Conservation (phyloP, 2,329 filamentous ascomycete species). For the Trichoderma sp. region DNA sequence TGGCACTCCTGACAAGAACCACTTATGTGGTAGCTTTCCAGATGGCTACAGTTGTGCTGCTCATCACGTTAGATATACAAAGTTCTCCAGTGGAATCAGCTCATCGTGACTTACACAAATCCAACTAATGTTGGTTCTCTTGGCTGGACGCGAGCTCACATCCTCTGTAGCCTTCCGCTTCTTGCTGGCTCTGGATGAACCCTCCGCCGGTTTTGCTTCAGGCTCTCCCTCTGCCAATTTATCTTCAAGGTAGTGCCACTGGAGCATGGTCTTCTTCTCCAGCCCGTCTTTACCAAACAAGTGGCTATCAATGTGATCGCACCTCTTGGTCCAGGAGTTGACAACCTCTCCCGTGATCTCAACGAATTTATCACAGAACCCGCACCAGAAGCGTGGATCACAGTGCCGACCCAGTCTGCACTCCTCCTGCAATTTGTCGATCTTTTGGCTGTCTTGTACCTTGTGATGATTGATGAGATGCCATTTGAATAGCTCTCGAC, state of each 20-base stretch:
- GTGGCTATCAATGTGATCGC: constrained; percentile 74
- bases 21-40: background rate
- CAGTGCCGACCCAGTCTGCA: constrained; percentile 64
- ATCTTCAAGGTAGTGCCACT: constrained; percentile 52
- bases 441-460: constrained; percentile 24
- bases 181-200: background rate
- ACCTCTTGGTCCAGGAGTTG: constrained; percentile 57
- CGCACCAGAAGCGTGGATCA: constrained; percentile 77
- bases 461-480: constrained; percentile 59
- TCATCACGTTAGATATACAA: background rate
- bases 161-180: constrained; percentile 12
- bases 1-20: constrained; percentile 16
- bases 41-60: constrained; percentile 26
- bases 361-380: constrained; percentile 67
- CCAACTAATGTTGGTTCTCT: background rate
- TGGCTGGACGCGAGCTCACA: background rate
- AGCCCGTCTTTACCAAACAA: constrained; percentile 52
- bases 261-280: constrained; percentile 45
- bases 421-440: constrained; percentile 47
- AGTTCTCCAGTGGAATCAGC: background rate
- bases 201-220: background rate
- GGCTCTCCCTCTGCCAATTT: background rate
- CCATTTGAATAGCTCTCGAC: constrained; percentile 55
- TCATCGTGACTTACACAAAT: constrained; percentile 32
- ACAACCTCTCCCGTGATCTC: constrained; percentile 38